Conservation (phyloP, 1,139 yeast species). For the Suhomyces anneliseae region DNA sequence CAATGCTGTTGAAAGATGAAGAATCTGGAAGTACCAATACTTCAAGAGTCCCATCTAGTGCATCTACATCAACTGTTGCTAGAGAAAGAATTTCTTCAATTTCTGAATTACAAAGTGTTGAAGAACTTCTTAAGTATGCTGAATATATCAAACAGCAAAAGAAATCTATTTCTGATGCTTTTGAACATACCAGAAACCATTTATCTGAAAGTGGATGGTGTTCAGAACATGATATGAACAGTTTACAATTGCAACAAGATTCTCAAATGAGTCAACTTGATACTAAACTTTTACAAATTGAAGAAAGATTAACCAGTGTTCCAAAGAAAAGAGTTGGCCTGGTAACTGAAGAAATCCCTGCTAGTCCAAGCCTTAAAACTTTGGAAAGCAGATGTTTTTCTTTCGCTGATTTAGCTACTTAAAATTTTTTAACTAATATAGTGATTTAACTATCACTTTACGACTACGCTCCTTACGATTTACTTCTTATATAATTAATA, state of each 20-base stretch:
- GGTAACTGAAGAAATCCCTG: slow-evolving; percentile 14
- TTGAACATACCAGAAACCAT: slow-evolving; percentile 35
- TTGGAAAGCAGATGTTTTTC: slow-evolving; percentile 30
- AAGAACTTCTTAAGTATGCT: slow-evolving; percentile 35
- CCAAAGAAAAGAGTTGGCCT: slow-evolving; percentile 5
- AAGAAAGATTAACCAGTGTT: slow-evolving; percentile 23
- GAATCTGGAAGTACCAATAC: not conserved
- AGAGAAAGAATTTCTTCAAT: slow-evolving; percentile 18
- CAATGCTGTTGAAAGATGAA: slow-evolving; percentile 3
- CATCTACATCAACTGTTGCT: slow-evolving; percentile 1
- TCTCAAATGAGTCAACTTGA: slow-evolving; percentile 32
- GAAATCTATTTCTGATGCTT: slow-evolving; percentile 35
- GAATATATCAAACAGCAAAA: slow-evolving; percentile 33
- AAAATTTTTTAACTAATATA: not conserved
- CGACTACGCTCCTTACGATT: slow-evolving; percentile 7
- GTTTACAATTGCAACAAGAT: slow-evolving; percentile 40
- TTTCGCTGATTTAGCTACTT: slow-evolving; percentile 17
- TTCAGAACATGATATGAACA: slow-evolving; percentile 43
- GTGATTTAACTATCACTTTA: not conserved
- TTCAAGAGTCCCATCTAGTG: slow-evolving; percentile 1
- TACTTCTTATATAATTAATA: slow-evolving; percentile 4
- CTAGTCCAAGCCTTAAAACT: slow-evolving; percentile 25
- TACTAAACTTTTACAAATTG: slow-evolving; percentile 34
- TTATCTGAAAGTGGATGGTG: slow-evolving; percentile 47
- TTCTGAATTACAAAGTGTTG: slow-evolving; percentile 27